Base-by-base conservation (phyloP, 2,329 filamentous ascomycete genomes). In the Ceratocystis cacaofunesta region DNA sequence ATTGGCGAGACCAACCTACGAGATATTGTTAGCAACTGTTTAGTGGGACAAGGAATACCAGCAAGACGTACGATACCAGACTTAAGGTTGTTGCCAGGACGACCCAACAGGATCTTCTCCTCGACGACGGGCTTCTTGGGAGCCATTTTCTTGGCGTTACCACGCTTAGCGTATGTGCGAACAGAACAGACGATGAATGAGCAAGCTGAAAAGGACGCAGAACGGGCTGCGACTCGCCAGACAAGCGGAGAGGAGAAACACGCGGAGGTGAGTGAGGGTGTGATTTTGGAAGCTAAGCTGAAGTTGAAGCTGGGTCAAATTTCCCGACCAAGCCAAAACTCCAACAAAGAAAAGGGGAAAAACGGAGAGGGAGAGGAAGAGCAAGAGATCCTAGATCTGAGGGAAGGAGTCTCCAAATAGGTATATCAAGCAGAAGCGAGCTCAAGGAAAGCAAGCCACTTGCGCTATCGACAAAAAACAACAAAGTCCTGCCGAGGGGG, bases 61-160 rank as follows among this genome's bases (percentile, higher is more conserved):
- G 48, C 10, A 32, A 25, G 12, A 72, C 85, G 78, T 82, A 95
- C 94, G 85, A 99, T 99, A 80, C 94, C 95, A 81, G 90, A 96
- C 85, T 97, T 99, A 78, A 99, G 78, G 80, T 85, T 97, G 84
- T 99, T 99, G 74, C 94, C 94, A 70, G 94, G 94, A 75, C 94
- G 84, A 77, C 94, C 94, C 78, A 99, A 83, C 72, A 94, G 86
- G 77, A 97, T 83, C 86, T 97, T 97, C 83, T 97, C 89, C 83
- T 96, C 89, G 73, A 90, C 85, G 72, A 85, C 87, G 64, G 79
- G 80, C 80, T 97, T 97, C 84, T 99, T 99, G 76, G 94, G 94
- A 78, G 90, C 82, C 94, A 99, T 99, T 76, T 85, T 91, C 75
- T 76, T 60, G 32, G 81, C 76, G 77, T 80, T 76, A 82, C 66